Conservation (phyloP, 2,329 filamentous ascomycete genomes). For the Teratosphaeria pseudoeucalypti region DNA sequence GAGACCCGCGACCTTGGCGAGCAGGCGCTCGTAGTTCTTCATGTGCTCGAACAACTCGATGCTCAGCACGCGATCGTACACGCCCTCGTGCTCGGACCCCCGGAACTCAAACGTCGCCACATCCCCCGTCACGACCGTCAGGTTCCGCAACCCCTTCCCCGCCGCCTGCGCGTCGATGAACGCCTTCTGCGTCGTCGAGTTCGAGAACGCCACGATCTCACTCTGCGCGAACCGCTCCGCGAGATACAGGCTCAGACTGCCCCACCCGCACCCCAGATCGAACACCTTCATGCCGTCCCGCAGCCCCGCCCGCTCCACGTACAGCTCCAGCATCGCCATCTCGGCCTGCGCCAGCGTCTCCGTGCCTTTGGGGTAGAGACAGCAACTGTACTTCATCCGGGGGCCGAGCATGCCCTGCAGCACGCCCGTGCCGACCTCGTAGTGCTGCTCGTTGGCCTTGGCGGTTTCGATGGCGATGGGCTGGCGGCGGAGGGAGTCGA, state of each 20-base stretch:
- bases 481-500: conserved; percentile 46
- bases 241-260: conserved; percentile 54
- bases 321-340: conserved; percentile 53
- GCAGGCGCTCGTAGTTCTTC: conserved; percentile 59
- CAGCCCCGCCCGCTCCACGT: conserved; percentile 51
- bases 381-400: conserved; percentile 63
- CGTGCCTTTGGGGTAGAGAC: conserved; percentile 52
- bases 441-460: conserved; percentile 59
- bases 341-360: conserved; percentile 58
- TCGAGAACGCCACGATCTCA: conserved; percentile 57
- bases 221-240: conserved; percentile 54
- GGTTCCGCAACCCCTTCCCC: conserved; percentile 47
- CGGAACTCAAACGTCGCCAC: conserved; percentile 57
- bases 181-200: conserved; percentile 57
- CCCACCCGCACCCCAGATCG: conserved; percentile 62
- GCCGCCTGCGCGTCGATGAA: conserved; percentile 53
- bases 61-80: conserved; percentile 55
- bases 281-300: conserved; percentile 51
- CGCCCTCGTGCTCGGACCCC: conserved; percentile 23
- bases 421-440: conserved; percentile 60
- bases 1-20: conserved; percentile 51
- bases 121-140: conserved; percentile 56
- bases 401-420: conserved; percentile 52
- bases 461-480: conserved; percentile 61
- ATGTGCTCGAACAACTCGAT: conserved; percentile 69